Evolutionary conservation across 225 moss, liverwort and hornwort genomes (phyloP).

Genomic region (Anthoceros angustus): DNA sequence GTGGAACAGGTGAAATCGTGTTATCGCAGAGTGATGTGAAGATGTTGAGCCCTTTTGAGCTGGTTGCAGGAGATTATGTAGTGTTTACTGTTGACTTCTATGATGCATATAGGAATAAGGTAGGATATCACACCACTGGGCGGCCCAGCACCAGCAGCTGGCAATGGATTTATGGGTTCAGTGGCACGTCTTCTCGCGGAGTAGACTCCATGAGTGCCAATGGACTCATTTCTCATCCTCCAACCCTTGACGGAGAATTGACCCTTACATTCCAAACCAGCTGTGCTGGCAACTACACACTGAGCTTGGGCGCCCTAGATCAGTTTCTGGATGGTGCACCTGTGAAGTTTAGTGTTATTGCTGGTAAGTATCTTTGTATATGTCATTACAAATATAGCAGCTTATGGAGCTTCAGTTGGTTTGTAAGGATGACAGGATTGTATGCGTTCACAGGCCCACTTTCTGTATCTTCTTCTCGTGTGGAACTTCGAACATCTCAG

Average conservation of each 20-base stretch:
- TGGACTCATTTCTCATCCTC: not conserved
- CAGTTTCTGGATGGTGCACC: not conserved
- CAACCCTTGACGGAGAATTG: not conserved
- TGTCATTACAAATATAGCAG: not conserved
- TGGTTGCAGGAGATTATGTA: not conserved
- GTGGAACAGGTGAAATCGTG: not conserved
- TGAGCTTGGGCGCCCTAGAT: not conserved
- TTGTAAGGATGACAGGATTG: not conserved
- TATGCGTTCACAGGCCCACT: not conserved
- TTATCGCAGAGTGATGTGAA: not conserved
- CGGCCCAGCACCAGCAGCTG: not conserved
- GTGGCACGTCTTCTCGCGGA: not conserved
- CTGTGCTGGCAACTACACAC: not conserved
- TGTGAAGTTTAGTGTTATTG: not conserved
- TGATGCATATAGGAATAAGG: not conserved
- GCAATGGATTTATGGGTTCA: not conserved
- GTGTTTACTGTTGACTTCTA: not conserved
- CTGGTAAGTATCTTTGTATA: not conserved
- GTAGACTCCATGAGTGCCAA: not conserved
- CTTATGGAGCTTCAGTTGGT: not conserved
- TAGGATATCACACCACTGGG: not conserved
- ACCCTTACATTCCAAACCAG: not conserved
- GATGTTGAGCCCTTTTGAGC: not conserved
- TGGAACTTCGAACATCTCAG: not conserved
- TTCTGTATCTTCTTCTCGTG: not conserved